Base-by-base conservation (phyloP, 805 yeast genomes). In the Yamadazyma ubonensis region DNA sequence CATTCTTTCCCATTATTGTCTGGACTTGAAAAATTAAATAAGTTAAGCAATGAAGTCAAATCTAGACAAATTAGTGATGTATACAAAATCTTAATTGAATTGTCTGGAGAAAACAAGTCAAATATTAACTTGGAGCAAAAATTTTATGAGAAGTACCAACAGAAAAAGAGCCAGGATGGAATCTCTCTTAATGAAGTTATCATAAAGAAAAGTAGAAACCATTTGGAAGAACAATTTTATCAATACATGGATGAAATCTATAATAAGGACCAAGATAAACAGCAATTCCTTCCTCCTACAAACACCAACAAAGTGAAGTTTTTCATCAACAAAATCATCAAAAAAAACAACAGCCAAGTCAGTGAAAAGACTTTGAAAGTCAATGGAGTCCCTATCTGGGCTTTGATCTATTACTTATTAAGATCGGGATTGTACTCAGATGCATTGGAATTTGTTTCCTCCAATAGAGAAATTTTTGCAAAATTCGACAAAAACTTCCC, bases 311-410 rank as follows among this genome's bases (percentile, higher is more conserved):
- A 86, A 54, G 76, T 90, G 22, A 75, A 76, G 44, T 78, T 83
- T 37, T 75, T 86, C 47, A 67, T 69, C 30, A 54, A 67, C 43
- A 62, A 63, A 39, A 54, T 70, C 16, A 57, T 67, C 28, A 45
- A 55, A 35, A 63, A 59, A 39, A 64, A 65, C 46, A 51, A 53
- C 26, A 42, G 51, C 18, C 60, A 59, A 15, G 45, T 58, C 29
- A 47, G 51, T 44, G 54, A 55, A n/a, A 59, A 59, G 40, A 67
- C 73, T 1, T 53, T 67, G 41, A 54, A 54, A 39, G 81, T 88
- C 17, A 90, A 91, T 61, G 89, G 89, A 12, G 69, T 77, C 1
- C 98, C 98, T 7, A 77, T 93, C n/a, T 91, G 99, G 99, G 96
- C 96, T 0, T 65, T 88, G 27, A 64, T 93, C 8, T 93, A 84